Evolutionary conservation across 495 filamentous ascomycete species (phyloP).

Genomic region (Penicillium fimorum): DNA sequence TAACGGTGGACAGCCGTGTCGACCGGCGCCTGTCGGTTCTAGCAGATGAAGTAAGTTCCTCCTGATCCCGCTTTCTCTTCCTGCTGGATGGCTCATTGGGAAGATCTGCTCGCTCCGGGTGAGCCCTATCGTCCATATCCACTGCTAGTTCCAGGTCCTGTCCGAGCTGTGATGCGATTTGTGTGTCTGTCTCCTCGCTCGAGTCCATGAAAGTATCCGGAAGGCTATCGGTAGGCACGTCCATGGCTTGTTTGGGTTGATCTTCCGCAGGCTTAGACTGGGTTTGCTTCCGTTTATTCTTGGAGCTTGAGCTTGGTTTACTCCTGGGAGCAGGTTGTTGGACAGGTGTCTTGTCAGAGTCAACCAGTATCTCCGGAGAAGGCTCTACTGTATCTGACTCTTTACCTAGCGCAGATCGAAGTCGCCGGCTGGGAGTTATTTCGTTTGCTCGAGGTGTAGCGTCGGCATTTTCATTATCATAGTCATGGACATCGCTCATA

Average conservation of each 20-base stretch:
- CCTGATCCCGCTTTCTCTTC: slow-evolving; percentile 42
- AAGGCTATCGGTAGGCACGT: neutral
- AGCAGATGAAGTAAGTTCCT: slow-evolving; percentile 12
- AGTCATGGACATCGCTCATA: neutral
- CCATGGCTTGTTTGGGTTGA: neutral
- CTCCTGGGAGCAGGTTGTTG: neutral
- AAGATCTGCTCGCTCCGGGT: slow-evolving; percentile 5
- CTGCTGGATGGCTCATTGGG: slow-evolving; percentile 18
- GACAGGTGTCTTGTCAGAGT: slow-evolving; percentile 7
- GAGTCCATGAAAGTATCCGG: slow-evolving; percentile 26
- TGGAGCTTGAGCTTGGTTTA: slow-evolving; percentile 5
- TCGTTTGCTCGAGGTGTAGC: slow-evolving; percentile 12
- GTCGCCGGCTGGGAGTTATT: slow-evolving; percentile 27
- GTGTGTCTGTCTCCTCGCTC: slow-evolving; percentile 44
- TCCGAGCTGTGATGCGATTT: slow-evolving; percentile 46
- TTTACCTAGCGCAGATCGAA: slow-evolving; percentile 32
- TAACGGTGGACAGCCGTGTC: slow-evolving; percentile 25
- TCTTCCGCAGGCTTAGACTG: neutral
- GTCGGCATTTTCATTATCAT: slow-evolving; percentile 14
- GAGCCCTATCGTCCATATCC: slow-evolving; percentile 21
- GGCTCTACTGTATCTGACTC: slow-evolving; percentile 7
- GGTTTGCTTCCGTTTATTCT: slow-evolving; percentile 2
- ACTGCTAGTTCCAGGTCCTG: slow-evolving; percentile 42
- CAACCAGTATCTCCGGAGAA: neutral
- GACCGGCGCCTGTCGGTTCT: slow-evolving; percentile 34